Percentiles rank a stretch among this genome's conserved stretches.
phyloP scores from a whole-genome alignment of 1,284 basidiomycete species.

The Cronartium quercuum region DNA sequence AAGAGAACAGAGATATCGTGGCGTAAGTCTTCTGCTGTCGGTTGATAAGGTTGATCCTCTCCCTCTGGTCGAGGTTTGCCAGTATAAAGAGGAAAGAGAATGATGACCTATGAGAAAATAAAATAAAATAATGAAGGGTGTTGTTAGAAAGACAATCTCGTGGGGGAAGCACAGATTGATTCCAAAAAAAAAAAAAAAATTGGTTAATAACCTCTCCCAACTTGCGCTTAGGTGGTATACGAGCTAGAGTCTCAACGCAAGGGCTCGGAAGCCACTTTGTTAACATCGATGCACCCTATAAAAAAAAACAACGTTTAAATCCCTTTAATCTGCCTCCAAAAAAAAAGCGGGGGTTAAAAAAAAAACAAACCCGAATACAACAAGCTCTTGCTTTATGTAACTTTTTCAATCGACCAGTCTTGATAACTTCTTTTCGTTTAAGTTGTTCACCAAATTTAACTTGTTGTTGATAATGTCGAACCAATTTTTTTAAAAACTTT shows the following conservation, averaged over 20 bases:
- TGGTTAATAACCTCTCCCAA: slow-evolving; percentile 26
- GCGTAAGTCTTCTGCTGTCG: slow-evolving; percentile 22
- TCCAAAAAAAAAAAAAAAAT: too few relatives aligned
- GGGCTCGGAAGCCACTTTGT: slow-evolving; percentile 30
- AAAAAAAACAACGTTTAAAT: not conserved
- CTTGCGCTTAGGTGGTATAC: slow-evolving; percentile 29
- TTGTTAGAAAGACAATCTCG: too few relatives aligned
- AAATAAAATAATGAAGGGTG: not conserved
- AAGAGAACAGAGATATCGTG: slow-evolving; percentile 28
- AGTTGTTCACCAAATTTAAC: slow-evolving; percentile 29
- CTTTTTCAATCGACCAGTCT: not conserved
- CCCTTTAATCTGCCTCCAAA: not conserved
- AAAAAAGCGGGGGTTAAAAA: not conserved
- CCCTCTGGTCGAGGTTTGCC: not conserved
- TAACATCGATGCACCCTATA: slow-evolving; percentile 20
- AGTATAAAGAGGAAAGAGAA: not conserved
- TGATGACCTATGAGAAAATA: not conserved
- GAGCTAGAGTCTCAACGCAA: slow-evolving; percentile 33
- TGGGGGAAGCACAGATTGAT: too few relatives aligned
- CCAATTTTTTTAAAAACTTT: slow-evolving; percentile 24
- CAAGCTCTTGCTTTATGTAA: slow-evolving; percentile 4
- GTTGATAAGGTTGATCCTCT: slow-evolving; percentile 30
- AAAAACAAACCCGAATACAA: slow-evolving; percentile 13
- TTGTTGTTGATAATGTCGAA: slow-evolving; percentile 22
- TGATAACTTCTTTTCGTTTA: slow-evolving; percentile 24